These are phyloP conservation scores for Endoconidiophora laricicola DNA, from an alignment of 2,329 filamentous ascomycete species.

Conservation along the genomic window DNA sequence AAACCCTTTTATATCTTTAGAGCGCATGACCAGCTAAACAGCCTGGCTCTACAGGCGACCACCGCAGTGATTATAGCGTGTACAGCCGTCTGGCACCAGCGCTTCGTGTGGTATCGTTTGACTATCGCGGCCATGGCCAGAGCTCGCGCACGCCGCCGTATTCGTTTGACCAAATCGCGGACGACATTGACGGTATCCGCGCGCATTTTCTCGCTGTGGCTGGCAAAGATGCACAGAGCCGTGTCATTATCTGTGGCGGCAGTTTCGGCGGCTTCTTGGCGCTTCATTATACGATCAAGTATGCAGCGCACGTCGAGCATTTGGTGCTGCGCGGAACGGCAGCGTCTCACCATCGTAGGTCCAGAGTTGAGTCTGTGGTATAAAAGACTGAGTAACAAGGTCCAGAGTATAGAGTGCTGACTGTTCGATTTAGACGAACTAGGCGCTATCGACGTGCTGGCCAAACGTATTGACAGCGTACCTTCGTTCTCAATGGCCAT, in stretches of 20 bases:
- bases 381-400: not conserved
- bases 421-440: slow-evolving; percentile 19
- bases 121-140: slow-evolving; percentile 22
- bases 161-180: slow-evolving; percentile 23
- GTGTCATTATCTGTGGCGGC: slow-evolving; percentile 22
- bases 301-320: slow-evolving; percentile 19
- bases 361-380: not conserved
- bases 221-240: not conserved
- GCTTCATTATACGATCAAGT: slow-evolving; percentile 24
- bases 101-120: slow-evolving; percentile 22
- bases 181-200: slow-evolving; percentile 22
- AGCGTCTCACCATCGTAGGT: slow-evolving; percentile 20
- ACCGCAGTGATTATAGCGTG: slow-evolving; percentile 20
- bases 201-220: slow-evolving; percentile 17
- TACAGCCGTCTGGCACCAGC: slow-evolving; percentile 18
- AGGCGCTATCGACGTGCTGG: slow-evolving; percentile 20
- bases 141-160: slow-evolving; percentile 22
- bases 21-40: not conserved
- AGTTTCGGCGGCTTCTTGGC: slow-evolving; percentile 26
- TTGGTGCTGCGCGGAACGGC: slow-evolving; percentile 24
- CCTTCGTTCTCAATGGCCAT: slow-evolving; percentile 23
- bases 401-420: not conserved
- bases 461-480: slow-evolving; percentile 19
- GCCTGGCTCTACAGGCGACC: slow-evolving; percentile 17
- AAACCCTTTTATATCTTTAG: no score